Evolutionary conservation across 106 monocot genomes (phyloP).

Genomic region (Alisma plantagoaquatica): DNA sequence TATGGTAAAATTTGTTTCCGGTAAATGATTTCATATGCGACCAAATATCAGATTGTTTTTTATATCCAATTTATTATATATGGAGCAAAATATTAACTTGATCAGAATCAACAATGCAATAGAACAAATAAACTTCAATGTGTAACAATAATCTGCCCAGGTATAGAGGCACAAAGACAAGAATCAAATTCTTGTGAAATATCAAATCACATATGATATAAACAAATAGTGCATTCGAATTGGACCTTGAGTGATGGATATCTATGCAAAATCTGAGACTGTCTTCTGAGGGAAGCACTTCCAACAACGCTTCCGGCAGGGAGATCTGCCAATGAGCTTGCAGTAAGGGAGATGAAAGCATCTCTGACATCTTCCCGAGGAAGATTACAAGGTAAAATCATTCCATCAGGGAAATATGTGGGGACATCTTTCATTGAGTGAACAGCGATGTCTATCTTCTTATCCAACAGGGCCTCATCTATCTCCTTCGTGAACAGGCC

Average conservation of each 20-base stretch:
- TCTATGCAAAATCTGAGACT: slow-evolving; percentile 84
- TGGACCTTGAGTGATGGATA: slow-evolving; percentile 89
- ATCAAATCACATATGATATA: too few relatives aligned
- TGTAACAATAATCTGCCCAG: too few relatives aligned
- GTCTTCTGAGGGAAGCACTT: slow-evolving; percentile 88
- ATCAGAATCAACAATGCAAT: too few relatives aligned
- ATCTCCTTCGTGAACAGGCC: slow-evolving; percentile 98
- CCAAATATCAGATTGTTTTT: too few relatives aligned
- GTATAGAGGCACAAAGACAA: too few relatives aligned
- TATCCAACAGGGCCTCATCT: slow-evolving; percentile 90
- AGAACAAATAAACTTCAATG: too few relatives aligned
- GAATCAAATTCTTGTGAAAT: too few relatives aligned
- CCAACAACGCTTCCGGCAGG: slow-evolving; percentile 90
- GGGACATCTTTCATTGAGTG: slow-evolving; percentile 99
- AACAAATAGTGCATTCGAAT: too few relatives aligned
- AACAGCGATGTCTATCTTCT: slow-evolving; percentile 84
- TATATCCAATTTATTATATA: too few relatives aligned
- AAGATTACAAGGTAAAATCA: slow-evolving; percentile 84
- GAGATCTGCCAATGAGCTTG: slow-evolving; percentile 72
- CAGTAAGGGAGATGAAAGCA: slow-evolving; percentile 78
- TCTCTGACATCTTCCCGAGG: slow-evolving; percentile 94
- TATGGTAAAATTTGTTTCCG: too few relatives aligned
- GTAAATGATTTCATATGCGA: too few relatives aligned
- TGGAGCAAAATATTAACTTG: too few relatives aligned
- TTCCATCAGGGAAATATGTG: slow-evolving; percentile 86